Evolutionary conservation across 306 rosid species (phyloP).

Genomic region (Begonia fuchsioides): DNA sequence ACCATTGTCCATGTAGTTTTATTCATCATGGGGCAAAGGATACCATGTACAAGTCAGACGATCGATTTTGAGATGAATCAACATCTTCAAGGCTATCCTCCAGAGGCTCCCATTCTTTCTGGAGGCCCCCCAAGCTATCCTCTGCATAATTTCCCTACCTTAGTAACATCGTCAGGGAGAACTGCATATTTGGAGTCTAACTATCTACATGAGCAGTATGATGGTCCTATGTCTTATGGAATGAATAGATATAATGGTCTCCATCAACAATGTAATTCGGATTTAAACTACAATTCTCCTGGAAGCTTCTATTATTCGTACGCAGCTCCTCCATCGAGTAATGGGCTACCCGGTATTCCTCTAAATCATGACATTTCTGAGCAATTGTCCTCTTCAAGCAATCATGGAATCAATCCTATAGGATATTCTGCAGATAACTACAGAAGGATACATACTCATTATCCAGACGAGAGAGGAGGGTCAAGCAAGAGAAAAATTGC

Average conservation of each 20-base stretch:
- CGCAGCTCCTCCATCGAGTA: conserved; percentile 48
- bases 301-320: conserved; percentile 49
- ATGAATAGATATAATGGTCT: conserved; percentile 38
- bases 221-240: conserved; percentile 48
- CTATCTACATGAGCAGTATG: conserved; percentile 49
- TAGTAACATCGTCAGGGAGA: conserved; percentile 52
- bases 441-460: conserved; percentile 34
- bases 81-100: conserved; percentile 48
- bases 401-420: conserved; percentile 5
- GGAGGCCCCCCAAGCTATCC: conserved; percentile 31
- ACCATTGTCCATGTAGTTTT: conserved; percentile 7
- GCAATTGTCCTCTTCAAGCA: conserved; percentile 51
- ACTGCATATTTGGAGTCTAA: conserved; percentile 34
- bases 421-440: conserved; percentile 33
- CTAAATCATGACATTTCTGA: conserved; percentile 38
- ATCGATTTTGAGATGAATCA: conserved; percentile 57
- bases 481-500: conserved; percentile 67
- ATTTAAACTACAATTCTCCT: conserved; percentile 35
- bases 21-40: conserved; percentile 36
- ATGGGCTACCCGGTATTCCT: conserved; percentile 46
- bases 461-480: conserved; percentile 59
- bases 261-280: conserved; percentile 55
- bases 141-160: conserved; percentile 38
- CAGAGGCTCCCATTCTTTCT: conserved; percentile 34
- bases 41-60: conserved; percentile 29